These are phyloP conservation scores for Tolypocladium tropicale DNA, from an alignment of 2,329 filamentous ascomycete genomes.

Conservation along the genomic window DNA sequence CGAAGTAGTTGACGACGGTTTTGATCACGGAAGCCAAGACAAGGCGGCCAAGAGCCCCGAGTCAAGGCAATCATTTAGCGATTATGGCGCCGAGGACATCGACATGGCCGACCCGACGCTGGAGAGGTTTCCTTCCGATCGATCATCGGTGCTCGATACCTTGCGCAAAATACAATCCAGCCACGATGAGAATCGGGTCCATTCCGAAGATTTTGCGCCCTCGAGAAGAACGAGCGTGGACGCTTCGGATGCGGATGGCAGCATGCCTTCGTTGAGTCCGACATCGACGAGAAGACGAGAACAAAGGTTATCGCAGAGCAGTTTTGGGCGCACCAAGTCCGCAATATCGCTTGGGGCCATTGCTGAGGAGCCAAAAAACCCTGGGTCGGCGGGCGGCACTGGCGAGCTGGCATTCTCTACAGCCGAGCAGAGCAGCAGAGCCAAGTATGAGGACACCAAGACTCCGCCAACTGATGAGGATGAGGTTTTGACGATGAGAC, in stretches of 20 bases:
- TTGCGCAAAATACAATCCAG: conserved; percentile 36
- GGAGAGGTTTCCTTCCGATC: conserved; percentile 36
- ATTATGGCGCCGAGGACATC: conserved; percentile 8
- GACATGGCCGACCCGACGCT: conserved; percentile 38
- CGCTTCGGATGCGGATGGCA: conserved; percentile 25
- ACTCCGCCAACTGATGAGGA: conserved; percentile 25
- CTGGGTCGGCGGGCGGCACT: not conserved
- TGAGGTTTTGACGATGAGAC: conserved; percentile 25
- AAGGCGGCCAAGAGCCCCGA: conserved; percentile 9
- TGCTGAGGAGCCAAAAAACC: conserved; percentile 29
- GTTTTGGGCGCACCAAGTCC: conserved; percentile 24
- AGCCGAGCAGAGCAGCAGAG: not conserved
- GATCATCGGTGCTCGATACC: conserved; percentile 31
- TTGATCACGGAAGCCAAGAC: conserved; percentile 15
- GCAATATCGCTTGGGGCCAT: conserved; percentile 35
- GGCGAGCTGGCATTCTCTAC: not conserved
- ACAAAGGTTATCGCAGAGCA: conserved; percentile 20
- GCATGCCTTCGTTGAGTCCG: conserved; percentile 22
- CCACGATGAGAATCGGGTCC: conserved; percentile 26
- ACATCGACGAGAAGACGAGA: conserved; percentile 19
- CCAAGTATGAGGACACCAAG: not conserved
- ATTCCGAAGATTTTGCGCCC: conserved; percentile 23
- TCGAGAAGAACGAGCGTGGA: conserved; percentile 25
- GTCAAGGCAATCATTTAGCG: conserved; percentile 8
- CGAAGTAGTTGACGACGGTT: conserved; percentile 21